These are phyloP conservation scores for Psilocybe sp. DNA, from an alignment of 768 basidiomycete genomes.

Conservation along the genomic window DNA sequence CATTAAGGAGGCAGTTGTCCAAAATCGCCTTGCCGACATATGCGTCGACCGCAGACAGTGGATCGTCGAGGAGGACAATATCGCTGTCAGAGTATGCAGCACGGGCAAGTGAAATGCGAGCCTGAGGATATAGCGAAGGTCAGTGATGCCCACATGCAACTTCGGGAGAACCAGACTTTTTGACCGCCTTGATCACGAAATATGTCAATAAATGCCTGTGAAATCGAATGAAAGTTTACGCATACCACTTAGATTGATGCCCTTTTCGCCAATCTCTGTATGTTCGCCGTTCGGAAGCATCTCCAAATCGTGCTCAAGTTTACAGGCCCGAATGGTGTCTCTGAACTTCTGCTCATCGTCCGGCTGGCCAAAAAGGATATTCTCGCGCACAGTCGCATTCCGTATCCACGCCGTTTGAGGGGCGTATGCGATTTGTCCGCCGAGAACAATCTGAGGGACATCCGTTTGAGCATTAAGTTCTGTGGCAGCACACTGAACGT, in stretches of 20 bases:
- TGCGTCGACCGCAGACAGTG: slow-evolving; percentile 77
- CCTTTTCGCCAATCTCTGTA: slow-evolving; percentile 78
- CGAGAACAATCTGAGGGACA: slow-evolving; percentile 51
- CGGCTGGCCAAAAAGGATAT: slow-evolving; percentile 70
- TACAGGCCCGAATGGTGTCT: slow-evolving; percentile 60
- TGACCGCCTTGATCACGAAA: slow-evolving; percentile 26
- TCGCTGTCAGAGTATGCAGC: slow-evolving; percentile 75
- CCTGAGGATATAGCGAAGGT: slow-evolving; percentile 34
- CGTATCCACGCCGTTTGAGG: slow-evolving; percentile 65
- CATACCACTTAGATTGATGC: slow-evolving; percentile 63
- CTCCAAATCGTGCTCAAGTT: slow-evolving; percentile 67
- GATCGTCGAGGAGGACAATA: slow-evolving; percentile 81
- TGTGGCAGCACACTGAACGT: background rate
- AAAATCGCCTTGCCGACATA: slow-evolving; percentile 69
- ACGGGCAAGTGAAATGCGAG: slow-evolving; percentile 73
- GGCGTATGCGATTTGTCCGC: slow-evolving; percentile 55
- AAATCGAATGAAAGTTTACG: background rate
- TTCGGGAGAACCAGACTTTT: slow-evolving; percentile 20
- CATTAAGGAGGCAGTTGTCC: slow-evolving; percentile 57
- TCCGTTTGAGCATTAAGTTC: background rate
- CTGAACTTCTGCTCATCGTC: slow-evolving; percentile 61
- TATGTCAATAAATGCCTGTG: background rate
- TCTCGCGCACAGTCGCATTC: slow-evolving; percentile 70
- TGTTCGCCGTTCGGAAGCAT: slow-evolving; percentile 68
- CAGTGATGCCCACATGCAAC: background rate